A percentile compares a stretch with the other conserved stretches of the same genome.
phyloP scores from a whole-genome alignment of 202 grass and related monocot genomes.

The Saccharum hybrid region DNA sequence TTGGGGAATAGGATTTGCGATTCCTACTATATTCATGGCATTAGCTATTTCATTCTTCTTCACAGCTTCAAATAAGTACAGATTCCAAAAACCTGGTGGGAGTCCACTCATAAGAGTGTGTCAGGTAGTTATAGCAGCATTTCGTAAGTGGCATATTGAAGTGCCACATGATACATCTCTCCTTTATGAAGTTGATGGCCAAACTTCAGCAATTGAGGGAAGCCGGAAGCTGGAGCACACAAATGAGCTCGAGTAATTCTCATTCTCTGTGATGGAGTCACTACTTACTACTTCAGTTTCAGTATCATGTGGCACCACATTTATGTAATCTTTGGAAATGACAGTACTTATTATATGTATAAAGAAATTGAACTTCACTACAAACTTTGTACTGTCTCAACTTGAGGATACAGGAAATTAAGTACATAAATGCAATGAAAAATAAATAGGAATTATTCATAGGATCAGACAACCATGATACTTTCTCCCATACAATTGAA shows the following conservation, averaged over 20 bases:
- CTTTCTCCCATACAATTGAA: not conserved
- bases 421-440: conserved; percentile 26
- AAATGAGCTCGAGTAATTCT: conserved; percentile 60
- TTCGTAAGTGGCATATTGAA: conserved; percentile 56
- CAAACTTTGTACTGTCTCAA: not conserved
- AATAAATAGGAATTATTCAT: conserved; percentile 5
- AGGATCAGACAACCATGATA: not conserved
- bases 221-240: conserved; percentile 80
- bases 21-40: conserved; percentile 79
- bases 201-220: conserved; percentile 68
- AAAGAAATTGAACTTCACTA: conserved; percentile 2
- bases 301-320: not conserved
- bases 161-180: conserved; percentile 61
- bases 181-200: conserved; percentile 66
- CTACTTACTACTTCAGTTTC: conserved; percentile 1
- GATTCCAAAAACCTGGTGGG: conserved; percentile 87
- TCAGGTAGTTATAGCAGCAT: conserved; percentile 70
- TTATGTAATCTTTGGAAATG: conserved; percentile 8
- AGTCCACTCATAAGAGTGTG: conserved; percentile 76
- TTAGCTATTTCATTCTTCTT: conserved; percentile 73
- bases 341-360: not conserved
- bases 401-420: conserved; percentile 5
- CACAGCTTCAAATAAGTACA: conserved; percentile 63
- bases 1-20: conserved; percentile 80
- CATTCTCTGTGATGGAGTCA: not conserved